These are phyloP conservation scores for Candida quercuum DNA, from an alignment of 805 yeast species.

Conservation along the genomic window DNA sequence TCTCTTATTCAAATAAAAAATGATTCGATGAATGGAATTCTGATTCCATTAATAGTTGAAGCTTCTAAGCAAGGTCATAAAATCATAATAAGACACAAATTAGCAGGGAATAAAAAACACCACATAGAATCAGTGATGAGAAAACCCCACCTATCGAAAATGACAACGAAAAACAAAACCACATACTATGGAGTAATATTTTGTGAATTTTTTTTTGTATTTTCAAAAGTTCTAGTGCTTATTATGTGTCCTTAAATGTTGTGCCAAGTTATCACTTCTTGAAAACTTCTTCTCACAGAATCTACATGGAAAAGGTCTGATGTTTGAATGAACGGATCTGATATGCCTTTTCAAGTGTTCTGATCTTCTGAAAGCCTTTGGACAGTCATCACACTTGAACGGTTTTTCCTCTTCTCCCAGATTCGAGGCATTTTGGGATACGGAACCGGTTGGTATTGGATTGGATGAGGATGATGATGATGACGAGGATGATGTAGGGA, in stretches of 20 bases:
- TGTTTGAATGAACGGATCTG: slow-evolving; percentile 65
- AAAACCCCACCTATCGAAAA: too few species aligned
- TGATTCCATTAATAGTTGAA: too few species aligned
- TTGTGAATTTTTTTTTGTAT: too few species aligned
- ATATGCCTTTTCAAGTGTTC: slow-evolving; percentile 74
- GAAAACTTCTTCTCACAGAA: slow-evolving; percentile 61
- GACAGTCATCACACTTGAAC: slow-evolving; percentile 58
- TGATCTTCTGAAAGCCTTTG: slow-evolving; percentile 61
- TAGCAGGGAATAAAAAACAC: too few species aligned
- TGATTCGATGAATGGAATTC: too few species aligned
- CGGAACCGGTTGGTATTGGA: slow-evolving; percentile 17
- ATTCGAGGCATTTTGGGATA: slow-evolving; percentile 17
- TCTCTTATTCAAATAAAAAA: too few species aligned
- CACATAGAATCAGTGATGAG: too few species aligned
- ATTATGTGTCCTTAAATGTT: slow-evolving; percentile 56
- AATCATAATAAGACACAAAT: too few species aligned
- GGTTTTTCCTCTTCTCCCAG: slow-evolving; percentile 42
- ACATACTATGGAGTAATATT: too few species aligned
- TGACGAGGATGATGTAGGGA: neutral
- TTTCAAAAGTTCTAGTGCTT: slow-evolving; percentile 1
- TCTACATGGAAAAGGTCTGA: slow-evolving; percentile 61
- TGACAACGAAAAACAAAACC: too few species aligned
- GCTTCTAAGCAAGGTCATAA: too few species aligned
- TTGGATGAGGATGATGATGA: neutral
- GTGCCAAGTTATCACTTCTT: slow-evolving; percentile 60